phyloP scores from a whole-genome alignment of 2,329 filamentous ascomycete genomes.

The Colletotrichum kahawae region DNA sequence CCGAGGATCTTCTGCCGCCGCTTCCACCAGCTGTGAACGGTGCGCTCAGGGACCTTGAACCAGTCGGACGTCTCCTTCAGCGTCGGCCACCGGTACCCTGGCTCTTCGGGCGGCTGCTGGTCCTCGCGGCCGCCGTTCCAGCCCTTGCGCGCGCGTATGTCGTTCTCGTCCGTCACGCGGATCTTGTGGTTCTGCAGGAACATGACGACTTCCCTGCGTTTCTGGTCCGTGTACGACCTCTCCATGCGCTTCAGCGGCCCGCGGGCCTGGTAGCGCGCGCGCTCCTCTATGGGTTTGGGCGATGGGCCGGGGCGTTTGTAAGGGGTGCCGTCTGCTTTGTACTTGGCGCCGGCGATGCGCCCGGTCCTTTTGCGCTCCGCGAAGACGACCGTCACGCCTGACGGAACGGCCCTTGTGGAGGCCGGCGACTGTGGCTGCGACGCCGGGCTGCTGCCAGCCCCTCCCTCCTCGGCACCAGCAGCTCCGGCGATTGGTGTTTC shows the following conservation, averaged over 20 bases:
- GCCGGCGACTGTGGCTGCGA: background rate
- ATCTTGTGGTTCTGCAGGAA: background rate
- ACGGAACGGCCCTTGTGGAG: background rate
- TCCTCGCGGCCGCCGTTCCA: background rate
- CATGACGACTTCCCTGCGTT: background rate
- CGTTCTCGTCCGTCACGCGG: background rate
- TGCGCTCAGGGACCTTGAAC: slow-evolving; percentile 7
- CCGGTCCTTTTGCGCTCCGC: background rate
- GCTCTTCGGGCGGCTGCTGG: background rate
- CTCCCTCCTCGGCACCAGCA: background rate
- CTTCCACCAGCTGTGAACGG: slow-evolving; percentile 1
- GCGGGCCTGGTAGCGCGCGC: background rate
- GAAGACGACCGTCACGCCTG: background rate
- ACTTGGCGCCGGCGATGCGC: background rate
- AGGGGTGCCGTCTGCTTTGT: slow-evolving; percentile 6
- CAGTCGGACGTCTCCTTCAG: background rate
- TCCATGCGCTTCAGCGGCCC: background rate
- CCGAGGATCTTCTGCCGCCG: background rate
- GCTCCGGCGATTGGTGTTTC: background rate
- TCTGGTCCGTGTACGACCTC: background rate
- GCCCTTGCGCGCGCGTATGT: background rate
- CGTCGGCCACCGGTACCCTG: background rate
- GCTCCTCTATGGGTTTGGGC: background rate
- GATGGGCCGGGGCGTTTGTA: background rate
- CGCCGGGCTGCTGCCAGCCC: background rate